Evolutionary conservation across 1,284 basidiomycete species (phyloP).

Genomic region (Microbotryum silenes-acaulis): DNA sequence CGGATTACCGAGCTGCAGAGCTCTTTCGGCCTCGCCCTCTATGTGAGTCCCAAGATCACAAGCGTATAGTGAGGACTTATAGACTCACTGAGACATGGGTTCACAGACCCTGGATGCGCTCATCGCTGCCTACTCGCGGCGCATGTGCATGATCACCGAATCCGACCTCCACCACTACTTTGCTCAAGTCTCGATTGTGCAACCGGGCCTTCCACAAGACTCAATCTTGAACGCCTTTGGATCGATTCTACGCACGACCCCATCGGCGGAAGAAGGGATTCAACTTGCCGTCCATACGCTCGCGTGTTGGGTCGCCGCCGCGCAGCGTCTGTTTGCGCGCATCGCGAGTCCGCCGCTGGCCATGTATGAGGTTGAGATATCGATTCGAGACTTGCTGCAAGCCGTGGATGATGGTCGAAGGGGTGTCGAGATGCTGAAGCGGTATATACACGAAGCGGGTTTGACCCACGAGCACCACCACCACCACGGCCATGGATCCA

Average conservation of each 20-base stretch:
- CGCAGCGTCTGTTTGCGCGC: too few species aligned
- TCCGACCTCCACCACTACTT: slow-evolving; percentile 14
- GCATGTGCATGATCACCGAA: slow-evolving; percentile 5
- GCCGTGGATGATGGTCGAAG: too few species aligned
- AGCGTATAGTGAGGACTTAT: too few species aligned
- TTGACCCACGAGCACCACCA: too few species aligned
- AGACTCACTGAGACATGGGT: too few species aligned
- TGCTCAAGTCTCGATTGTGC: slow-evolving; percentile 8
- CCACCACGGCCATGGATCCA: too few species aligned
- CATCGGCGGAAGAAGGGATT: not conserved
- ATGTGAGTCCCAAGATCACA: not conserved
- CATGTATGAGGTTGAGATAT: too few species aligned
- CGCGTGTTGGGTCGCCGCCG: slow-evolving; percentile 11
- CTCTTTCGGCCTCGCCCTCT: slow-evolving; percentile 16
- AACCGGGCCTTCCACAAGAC: slow-evolving; percentile 1
- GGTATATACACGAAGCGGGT: too few species aligned
- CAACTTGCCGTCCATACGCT: slow-evolving; percentile 14
- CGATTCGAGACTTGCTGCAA: too few species aligned
- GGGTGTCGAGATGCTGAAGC: too few species aligned
- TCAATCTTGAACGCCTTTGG: not conserved
- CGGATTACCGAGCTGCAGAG: not conserved
- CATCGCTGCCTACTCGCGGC: slow-evolving; percentile 7
- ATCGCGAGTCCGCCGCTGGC: too few species aligned
- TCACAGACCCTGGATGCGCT: slow-evolving; percentile 6
- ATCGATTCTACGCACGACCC: not conserved